A percentile compares a stretch with the other conserved stretches of the same genome.
Evolutionary conservation across 768 basidiomycete genomes (phyloP).

Genomic region (Pleurotus cornucopiae): DNA sequence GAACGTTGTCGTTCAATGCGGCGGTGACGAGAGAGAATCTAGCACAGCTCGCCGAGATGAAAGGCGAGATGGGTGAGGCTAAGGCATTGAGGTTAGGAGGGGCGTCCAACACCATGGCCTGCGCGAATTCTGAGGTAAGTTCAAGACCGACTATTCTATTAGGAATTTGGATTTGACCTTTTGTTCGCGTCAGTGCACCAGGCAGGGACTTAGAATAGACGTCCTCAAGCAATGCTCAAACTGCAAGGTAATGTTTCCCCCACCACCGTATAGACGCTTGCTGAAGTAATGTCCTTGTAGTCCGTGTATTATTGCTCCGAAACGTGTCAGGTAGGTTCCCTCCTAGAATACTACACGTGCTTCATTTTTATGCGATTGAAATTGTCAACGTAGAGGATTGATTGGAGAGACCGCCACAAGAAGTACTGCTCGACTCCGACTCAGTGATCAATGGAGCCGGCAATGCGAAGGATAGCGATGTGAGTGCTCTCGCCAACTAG

Average conservation of each 20-base stretch:
- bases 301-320: neutral
- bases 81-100: neutral
- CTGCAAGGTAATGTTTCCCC: neutral
- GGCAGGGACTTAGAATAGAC: neutral
- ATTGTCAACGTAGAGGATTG: neutral
- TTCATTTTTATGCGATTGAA: too few species aligned
- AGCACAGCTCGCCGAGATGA: neutral
- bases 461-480: too few species aligned
- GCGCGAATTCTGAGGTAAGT: neutral
- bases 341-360: neutral
- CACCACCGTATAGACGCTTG: neutral
- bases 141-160: neutral
- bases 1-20: conserved; percentile 13
- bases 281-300: neutral
- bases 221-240: neutral
- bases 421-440: neutral
- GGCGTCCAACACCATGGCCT: neutral
- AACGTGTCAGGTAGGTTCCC: neutral
- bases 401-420: neutral
- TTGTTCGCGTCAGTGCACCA: neutral
- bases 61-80: neutral
- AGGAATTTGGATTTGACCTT: neutral
- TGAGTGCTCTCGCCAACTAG: too few species aligned
- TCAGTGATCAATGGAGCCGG: too few species aligned
- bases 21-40: neutral